phyloP scores from a whole-genome alignment of 2,329 filamentous ascomycete genomes.

The Fusarium sp. region DNA sequence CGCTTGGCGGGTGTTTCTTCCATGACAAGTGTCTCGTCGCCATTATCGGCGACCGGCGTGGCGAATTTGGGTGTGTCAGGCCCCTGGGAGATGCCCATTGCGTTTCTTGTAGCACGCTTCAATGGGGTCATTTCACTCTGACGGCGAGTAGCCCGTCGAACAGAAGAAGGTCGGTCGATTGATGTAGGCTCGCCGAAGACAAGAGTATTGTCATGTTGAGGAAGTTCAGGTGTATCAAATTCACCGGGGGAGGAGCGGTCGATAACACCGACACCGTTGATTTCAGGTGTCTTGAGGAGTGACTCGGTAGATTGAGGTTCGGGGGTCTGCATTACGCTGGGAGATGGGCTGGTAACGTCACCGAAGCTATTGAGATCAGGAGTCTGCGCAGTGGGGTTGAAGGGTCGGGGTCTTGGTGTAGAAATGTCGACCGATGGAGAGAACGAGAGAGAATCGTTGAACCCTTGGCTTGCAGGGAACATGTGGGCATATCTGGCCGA shows the following conservation, averaged over 20 bases:
- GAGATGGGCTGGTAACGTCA: background rate
- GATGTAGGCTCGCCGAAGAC: background rate
- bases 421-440: background rate
- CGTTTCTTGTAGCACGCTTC: background rate
- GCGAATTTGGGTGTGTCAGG: background rate
- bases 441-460: constrained; percentile 38
- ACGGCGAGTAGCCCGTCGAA: background rate
- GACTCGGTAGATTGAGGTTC: background rate
- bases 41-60: background rate
- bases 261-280: constrained; percentile 2
- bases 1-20: background rate
- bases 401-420: background rate
- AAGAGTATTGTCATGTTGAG: constrained; percentile 6
- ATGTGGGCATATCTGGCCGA: constrained; percentile 45
- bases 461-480: constrained; percentile 46
- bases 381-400: background rate
- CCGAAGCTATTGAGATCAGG: constrained; percentile 1
- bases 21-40: background rate
- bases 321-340: constrained; percentile 3
- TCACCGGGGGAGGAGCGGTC: background rate
- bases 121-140: constrained; percentile 10
- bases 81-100: background rate
- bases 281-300: constrained; percentile 8
- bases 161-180: background rate
- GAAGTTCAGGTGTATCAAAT: constrained; percentile 21